Percentiles rank a stretch among this genome's conserved stretches.
Evolutionary conservation across 2,329 filamentous ascomycete genomes (phyloP).

Genomic region (Penicillium expansum): DNA sequence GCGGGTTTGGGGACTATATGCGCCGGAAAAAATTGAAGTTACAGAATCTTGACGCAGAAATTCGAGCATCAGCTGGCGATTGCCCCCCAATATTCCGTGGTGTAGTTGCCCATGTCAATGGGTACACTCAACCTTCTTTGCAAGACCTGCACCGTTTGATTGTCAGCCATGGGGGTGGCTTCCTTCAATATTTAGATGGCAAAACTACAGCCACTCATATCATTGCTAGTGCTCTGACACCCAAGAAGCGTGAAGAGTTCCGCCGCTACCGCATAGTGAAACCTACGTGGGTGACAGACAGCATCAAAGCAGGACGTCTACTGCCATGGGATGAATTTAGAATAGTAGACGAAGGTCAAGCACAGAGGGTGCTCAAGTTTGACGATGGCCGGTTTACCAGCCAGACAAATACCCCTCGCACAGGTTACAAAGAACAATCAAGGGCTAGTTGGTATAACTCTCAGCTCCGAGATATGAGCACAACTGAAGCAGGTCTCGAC

Average conservation of each 20-base stretch:
- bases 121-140: constrained; percentile 91
- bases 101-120: constrained; percentile 86
- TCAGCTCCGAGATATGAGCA: constrained; percentile 55
- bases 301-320: constrained; percentile 73
- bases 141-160: constrained; percentile 85
- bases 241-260: constrained; percentile 90
- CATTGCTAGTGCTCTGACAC: constrained; percentile 83
- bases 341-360: constrained; percentile 77
- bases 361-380: constrained; percentile 73
- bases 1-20: constrained; percentile 89
- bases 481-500: constrained; percentile 25
- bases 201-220: constrained; percentile 97
- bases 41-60: constrained; percentile 84
- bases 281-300: constrained; percentile 91
- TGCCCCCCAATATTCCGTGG: constrained; percentile 87
- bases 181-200: constrained; percentile 88
- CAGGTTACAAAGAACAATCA: constrained; percentile 76
- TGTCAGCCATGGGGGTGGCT: constrained; percentile 89
- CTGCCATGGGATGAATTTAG: constrained; percentile 84
- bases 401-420: constrained; percentile 58
- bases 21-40: constrained; percentile 95
- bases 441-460: constrained; percentile 78
- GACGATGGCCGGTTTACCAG: constrained; percentile 63
- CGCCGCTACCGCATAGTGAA: constrained; percentile 86
- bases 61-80: constrained; percentile 65